Evolutionary conservation across 805 yeast genomes (phyloP), one percentile per base, ranked within the genome.

Genomic region (Kazachstania bromeliacearum): DNA sequence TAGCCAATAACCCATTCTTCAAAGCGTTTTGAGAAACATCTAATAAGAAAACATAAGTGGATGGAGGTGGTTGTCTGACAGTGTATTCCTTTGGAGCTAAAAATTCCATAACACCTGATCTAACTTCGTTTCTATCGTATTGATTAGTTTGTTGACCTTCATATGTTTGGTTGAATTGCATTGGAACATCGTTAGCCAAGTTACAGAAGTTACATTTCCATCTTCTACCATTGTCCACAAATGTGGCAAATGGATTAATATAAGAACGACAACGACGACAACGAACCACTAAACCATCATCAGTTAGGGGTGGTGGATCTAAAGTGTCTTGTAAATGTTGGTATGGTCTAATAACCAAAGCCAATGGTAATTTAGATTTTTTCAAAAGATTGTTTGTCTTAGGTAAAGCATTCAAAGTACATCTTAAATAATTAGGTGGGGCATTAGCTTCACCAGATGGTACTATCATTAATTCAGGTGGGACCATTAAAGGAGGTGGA

Each of bases 231-330:
- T 79, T 75, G 50, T 83, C 87, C 25, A 77, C 67, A 52, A 88
- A 79, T 34, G 76, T 71, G 38, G 83, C 81, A 54, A 84, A 92
- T 20, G 97, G 96, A 57, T 92, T 89, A 67, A 92, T 81, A 64
- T 92, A 92, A 17, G 92, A 75, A 56, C 98, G 82, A 70, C 98
- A 92, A 59, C 98, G 85, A 55, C 97, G 85, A 69, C 99, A 92
- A 62, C 97, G 79, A 35, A 85, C 71, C 45, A 92, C 82, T 29
- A 77, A 60, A n/a, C 88, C 73, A 61, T 92, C 97, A 28, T 69
- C 65, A 30, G 85, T 81, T 24, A 83, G 75, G 2, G 94, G 87
- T 21, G 74, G 78, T 15, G 77, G 71, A 46, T 73, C 83, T 29
- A 73, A 75, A 5, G 70, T 71, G 50, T 84, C 84, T 35, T 73